These are phyloP conservation scores for Zygoascus biomembranicola DNA, from an alignment of 805 yeast genomes.

Conservation along the genomic window DNA sequence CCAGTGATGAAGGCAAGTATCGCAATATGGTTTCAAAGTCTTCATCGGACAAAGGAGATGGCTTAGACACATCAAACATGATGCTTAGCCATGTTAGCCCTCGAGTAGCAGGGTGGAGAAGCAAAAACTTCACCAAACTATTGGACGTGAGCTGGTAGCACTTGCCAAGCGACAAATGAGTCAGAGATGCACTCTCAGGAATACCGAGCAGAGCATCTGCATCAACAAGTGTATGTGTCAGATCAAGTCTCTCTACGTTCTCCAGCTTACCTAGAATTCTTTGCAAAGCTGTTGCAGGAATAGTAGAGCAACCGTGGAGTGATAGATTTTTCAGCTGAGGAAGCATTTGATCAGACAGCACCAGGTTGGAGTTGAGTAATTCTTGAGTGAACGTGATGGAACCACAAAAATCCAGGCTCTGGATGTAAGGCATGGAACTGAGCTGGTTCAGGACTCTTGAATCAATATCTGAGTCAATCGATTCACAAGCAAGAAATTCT, in stretches of 20 bases:
- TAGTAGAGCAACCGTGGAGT: slow-evolving; percentile 81
- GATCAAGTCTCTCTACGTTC: slow-evolving; percentile 58
- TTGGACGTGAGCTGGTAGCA: slow-evolving; percentile 64
- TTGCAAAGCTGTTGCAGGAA: slow-evolving; percentile 49
- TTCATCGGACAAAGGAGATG: slow-evolving; percentile 43
- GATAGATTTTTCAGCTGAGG: slow-evolving; percentile 37
- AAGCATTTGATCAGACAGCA: slow-evolving; percentile 10
- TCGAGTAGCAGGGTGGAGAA: slow-evolving; percentile 58
- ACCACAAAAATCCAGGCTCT: slow-evolving; percentile 83
- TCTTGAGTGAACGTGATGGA: slow-evolving; percentile 26
- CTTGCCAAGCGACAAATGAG: slow-evolving; percentile 64
- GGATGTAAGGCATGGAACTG: slow-evolving; percentile 49
- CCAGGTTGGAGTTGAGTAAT: background rate
- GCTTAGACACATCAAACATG: slow-evolving; percentile 55
- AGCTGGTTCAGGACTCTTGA: slow-evolving; percentile 44
- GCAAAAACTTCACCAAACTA: slow-evolving; percentile 60
- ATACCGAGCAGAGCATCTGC: slow-evolving; percentile 50
- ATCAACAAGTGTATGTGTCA: slow-evolving; percentile 72
- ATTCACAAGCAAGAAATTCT: slow-evolving; percentile 79
- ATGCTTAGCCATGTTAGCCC: slow-evolving; percentile 59
- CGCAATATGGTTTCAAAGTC: slow-evolving; percentile 43
- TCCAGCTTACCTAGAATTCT: slow-evolving; percentile 50
- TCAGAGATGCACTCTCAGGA: slow-evolving; percentile 49
- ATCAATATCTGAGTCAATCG: slow-evolving; percentile 76
- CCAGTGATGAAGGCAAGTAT: slow-evolving; percentile 33